Evolutionary conservation across 208 protist genomes (phyloP), one percentile per base, ranked within the genome.

Genomic region (Leishmania major): DNA sequence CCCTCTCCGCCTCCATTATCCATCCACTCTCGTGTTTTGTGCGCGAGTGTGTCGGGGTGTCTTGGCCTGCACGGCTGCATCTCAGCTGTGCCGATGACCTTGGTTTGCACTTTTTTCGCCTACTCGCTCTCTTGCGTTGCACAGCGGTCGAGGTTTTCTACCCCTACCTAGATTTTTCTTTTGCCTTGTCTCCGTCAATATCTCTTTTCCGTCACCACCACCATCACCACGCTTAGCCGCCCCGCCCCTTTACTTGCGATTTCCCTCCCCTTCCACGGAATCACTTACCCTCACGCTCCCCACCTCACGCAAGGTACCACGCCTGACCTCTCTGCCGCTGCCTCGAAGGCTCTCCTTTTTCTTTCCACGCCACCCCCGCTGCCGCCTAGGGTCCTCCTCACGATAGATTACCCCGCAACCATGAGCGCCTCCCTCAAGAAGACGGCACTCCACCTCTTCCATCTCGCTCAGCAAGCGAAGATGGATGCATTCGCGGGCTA

Each of bases 401-500:
- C 5, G 31, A 40, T 69, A 40, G 22, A 35, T 31, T 55, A 22
- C 59, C 71, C 47, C 45, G 3, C 59, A 66, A 47, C 66, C 43
- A 94, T 94, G 90, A 86, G 82, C 72, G 78, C 81, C 51, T 62
- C 73, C 60, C 85, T 90, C 49, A 88, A 84, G 72, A 86, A 90
- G 80, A 99, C 97, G 10, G 85, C 90, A 51, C 88, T 99, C 62
- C 91, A 97, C 90, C 76, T 89, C 72, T 87, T 98, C 69, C 96
- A 99, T 86, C 55, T 92, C 43, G 86, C 76, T 62, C 83, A 93
- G 17, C 97, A 98, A 40, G 98, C 93, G 25, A 98, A 98, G 75
- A 99, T 99, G 96, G 97, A 96, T 28, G 79, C 87, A 31, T 99
- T 99, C 82, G 93, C 92, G 49, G 99, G 99, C 43, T 99, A 96